A percentile compares a stretch with the other conserved stretches of the same genome.
These are phyloP conservation scores for Litchi chinensis DNA, from an alignment of 345 rosid genomes.

Conservation along the genomic window DNA sequence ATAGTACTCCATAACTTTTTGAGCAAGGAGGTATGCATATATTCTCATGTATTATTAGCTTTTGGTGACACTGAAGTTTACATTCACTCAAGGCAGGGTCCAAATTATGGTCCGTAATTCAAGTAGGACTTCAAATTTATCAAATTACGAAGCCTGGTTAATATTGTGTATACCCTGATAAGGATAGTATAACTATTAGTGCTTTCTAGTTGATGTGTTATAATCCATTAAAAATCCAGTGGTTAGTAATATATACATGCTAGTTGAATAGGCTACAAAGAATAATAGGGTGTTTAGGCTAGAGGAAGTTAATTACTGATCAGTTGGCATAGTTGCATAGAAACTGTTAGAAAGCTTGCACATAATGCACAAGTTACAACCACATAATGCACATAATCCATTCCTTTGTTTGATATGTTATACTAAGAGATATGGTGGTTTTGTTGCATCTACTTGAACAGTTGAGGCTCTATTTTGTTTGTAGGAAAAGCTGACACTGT, in stretches of 20 bases:
- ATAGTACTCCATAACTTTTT: slow-evolving; percentile 83
- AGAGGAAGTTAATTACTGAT: not conserved
- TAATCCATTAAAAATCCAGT: not conserved
- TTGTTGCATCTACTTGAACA: not conserved
- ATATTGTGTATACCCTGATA: not conserved
- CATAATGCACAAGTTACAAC: not conserved
- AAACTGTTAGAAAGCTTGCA: not conserved
- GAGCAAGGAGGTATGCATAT: slow-evolving; percentile 77
- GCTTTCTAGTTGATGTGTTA: not conserved
- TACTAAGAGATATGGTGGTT: not conserved
- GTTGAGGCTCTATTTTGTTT: not conserved
- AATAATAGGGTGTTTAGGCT: not conserved
- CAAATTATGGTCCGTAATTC: not conserved
- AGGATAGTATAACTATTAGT: not conserved
- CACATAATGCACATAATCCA: not conserved
- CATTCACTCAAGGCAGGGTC: not conserved
- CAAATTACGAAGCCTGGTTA: not conserved
- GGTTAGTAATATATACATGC: not conserved
- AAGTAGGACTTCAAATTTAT: not conserved
- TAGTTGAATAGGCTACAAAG: not conserved
- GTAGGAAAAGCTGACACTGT: not conserved
- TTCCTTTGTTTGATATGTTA: not conserved
- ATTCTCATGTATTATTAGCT: not conserved
- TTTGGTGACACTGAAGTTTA: not conserved
- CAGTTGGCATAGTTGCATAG: not conserved